Conservation (phyloP, 2,329 filamentous ascomycete species). For the Juglanconis juglandina region DNA sequence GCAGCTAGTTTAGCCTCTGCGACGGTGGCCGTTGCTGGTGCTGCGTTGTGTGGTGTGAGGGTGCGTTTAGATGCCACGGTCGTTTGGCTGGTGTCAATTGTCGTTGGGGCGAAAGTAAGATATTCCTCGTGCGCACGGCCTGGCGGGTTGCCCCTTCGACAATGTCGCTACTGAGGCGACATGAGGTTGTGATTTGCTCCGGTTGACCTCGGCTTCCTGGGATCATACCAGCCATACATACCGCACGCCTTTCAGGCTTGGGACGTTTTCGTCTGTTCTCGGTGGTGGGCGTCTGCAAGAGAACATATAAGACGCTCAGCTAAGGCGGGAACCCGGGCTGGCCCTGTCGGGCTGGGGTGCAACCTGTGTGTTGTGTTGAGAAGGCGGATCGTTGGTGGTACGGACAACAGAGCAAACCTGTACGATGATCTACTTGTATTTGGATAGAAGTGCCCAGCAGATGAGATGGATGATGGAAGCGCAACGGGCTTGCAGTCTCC, state of each 20-base stretch:
- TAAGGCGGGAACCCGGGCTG: neutral
- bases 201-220: too few relatives aligned
- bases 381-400: conserved; percentile 1
- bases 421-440: neutral
- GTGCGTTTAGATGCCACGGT: neutral
- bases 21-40: neutral
- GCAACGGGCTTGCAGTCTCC: neutral
- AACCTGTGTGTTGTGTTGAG: neutral
- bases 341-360: conserved; percentile 3
- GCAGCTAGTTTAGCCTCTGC: neutral
- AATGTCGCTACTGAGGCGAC: too few relatives aligned
- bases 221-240: too few relatives aligned
- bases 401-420: conserved; percentile 8
- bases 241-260: too few relatives aligned
- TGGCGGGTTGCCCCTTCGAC: too few relatives aligned
- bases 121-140: neutral
- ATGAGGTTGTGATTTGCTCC: too few relatives aligned
- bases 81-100: neutral
- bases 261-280: too few relatives aligned
- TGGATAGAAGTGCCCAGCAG: neutral
- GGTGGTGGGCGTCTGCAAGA: neutral
- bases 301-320: neutral
- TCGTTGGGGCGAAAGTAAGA: neutral
- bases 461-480: neutral
- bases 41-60: conserved; percentile 4